Evolutionary conservation across 176 grass and related monocot genomes (phyloP).

Genomic region (Eragrostis curvula): DNA sequence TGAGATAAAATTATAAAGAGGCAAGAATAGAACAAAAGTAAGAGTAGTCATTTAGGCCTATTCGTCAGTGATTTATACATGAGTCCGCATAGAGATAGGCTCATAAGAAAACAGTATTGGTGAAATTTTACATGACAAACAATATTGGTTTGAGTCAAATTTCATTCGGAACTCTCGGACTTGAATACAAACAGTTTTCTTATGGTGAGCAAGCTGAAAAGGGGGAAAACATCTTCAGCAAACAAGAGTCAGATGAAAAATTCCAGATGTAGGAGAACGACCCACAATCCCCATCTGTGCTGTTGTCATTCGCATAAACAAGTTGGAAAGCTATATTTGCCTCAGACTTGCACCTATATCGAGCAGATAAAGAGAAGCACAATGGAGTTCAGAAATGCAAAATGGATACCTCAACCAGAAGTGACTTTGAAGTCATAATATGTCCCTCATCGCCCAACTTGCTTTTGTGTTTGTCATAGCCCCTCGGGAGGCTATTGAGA

Average conservation of each 20-base stretch:
- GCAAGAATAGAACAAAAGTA: slow-evolving; percentile 12
- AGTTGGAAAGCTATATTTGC: not conserved
- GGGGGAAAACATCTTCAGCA: not conserved
- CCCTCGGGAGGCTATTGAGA: slow-evolving; percentile 65
- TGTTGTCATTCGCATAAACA: not conserved
- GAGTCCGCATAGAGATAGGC: not conserved
- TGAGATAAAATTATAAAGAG: slow-evolving; percentile 9
- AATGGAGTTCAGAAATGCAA: not conserved
- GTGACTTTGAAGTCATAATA: slow-evolving; percentile 79
- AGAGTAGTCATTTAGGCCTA: not conserved
- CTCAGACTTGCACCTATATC: not conserved
- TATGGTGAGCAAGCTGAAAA: too few species aligned
- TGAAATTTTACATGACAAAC: not conserved
- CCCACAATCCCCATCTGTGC: not conserved
- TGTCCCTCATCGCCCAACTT: slow-evolving; percentile 65
- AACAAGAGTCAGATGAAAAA: slow-evolving; percentile 2
- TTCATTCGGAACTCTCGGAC: not conserved
- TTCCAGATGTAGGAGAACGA: not conserved
- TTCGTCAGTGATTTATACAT: not conserved
- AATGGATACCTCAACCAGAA: slow-evolving; percentile 70
- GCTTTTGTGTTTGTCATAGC: slow-evolving; percentile 81
- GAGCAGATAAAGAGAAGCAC: slow-evolving; percentile 10
- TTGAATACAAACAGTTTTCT: not conserved
- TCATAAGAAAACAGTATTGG: not conserved
- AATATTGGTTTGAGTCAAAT: slow-evolving; percentile 3